Conservation (phyloP, 148 eudicot species). For the Cornus kousa region DNA sequence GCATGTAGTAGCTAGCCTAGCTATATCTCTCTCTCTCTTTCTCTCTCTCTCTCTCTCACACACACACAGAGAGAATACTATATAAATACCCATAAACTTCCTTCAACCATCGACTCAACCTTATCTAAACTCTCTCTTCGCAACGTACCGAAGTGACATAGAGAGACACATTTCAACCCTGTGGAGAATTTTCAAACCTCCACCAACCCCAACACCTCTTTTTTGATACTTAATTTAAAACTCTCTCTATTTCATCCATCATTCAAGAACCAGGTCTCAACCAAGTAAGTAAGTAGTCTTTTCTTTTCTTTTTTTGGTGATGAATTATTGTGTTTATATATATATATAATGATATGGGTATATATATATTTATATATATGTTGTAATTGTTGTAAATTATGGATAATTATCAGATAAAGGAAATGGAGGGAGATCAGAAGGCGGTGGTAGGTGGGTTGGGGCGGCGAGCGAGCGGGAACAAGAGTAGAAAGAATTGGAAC, state of each 20-base stretch:
- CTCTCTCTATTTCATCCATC: not conserved
- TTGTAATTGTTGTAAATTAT: no score
- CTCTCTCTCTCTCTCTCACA: not conserved
- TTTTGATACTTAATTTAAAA: no score
- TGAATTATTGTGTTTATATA: no score
- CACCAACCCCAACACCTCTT: not conserved
- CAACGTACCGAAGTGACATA: no score
- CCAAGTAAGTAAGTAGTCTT: not conserved
- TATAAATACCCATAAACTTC: constrained; percentile 4
- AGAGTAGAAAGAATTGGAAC: constrained; percentile 38
- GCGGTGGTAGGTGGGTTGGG: no score
- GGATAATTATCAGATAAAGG: not conserved
- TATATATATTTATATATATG: no score
- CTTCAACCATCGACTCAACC: not conserved
- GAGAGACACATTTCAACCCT: no score
- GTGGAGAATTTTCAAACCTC: not conserved
- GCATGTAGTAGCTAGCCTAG: no score
- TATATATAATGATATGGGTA: no score
- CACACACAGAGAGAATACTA: not conserved
- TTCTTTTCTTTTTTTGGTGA: no score
- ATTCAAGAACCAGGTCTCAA: not conserved
- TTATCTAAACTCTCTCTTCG: not conserved
- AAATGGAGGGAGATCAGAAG: constrained; percentile 19
- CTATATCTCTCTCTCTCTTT: not conserved
- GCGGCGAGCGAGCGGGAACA: constrained; percentile 18